Base-by-base conservation (phyloP, 108 stramenopile genomes). In the Skeletonema tropicum region DNA sequence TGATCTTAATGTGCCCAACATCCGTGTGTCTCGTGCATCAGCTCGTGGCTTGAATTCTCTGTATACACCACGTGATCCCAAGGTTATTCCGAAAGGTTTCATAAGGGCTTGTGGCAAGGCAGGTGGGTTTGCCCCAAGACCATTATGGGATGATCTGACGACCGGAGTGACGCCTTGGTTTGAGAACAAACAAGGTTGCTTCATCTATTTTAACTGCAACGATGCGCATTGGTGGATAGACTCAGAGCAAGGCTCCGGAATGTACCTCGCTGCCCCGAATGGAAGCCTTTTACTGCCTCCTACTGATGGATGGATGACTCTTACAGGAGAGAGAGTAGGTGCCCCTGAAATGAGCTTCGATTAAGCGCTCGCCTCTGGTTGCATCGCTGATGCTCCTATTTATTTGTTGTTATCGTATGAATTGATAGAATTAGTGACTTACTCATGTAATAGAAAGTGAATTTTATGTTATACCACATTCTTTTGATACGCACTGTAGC, bases 91-190 rank as follows among this genome's bases (percentile, higher is more conserved):
- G 3, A 10, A 58, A 1, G 78, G 78, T n/a, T 79, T 79, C 41
- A 45, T 66, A 5, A 63, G 71, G 6, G 60, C 60, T 41, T 79
- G 78, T 62, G n/a, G 23, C 58, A 79, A 68, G 57, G 78, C 71
- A 2, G 78, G 78, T 19, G 78, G 78, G 19, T 79, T 52, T 61
- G 78, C 78, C 0, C 78, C 78, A 25, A 26, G 78, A 1, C 78
- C 78, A 14, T 21, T 79, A 8, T 79, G 78, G 78, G 71, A 67
- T 30, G 66, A 60, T 3, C 14, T 68, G 3, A 79, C 78, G 31
- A 79, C 71, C 52, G 71, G 78, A 13, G 42, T 79, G 32, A 73
- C 78, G 9, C 78, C 71, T 2, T 79, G 78, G 78, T 79, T 79
- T 45, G 65, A 72, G 45, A 45, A 31, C 1, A 55, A 71, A 13